A percentile compares a stretch with the other conserved stretches of the same genome.
phyloP scores from a whole-genome alignment of 768 basidiomycete genomes.

The Clathrus columnatus region DNA sequence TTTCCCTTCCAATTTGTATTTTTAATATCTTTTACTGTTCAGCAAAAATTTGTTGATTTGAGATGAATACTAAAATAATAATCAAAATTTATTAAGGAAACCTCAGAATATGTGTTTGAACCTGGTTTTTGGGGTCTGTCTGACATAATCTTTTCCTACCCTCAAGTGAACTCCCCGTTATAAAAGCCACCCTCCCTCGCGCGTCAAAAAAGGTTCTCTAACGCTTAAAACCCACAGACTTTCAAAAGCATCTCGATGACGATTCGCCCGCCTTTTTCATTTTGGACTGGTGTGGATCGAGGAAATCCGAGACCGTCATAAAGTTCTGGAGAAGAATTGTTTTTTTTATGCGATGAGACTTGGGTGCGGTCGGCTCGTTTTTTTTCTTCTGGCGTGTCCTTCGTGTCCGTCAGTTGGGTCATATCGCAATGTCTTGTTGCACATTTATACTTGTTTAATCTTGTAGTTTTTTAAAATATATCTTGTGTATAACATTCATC shows the following conservation, averaged over 20 bases:
- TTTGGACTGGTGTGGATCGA: constrained; percentile 66
- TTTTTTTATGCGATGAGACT: constrained; percentile 60
- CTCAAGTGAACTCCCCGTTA: constrained; percentile 11
- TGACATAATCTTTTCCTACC: constrained; percentile 1
- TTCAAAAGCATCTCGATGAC: constrained; percentile 87
- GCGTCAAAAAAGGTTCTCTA: constrained; percentile 16
- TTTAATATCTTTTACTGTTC: too few relatives aligned
- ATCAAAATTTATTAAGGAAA: too few relatives aligned
- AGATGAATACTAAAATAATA: too few relatives aligned
- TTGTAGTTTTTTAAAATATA: neutral
- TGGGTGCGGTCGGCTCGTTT: constrained; percentile 68
- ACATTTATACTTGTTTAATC: constrained; percentile 33
- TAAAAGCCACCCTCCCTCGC: constrained; percentile 14
- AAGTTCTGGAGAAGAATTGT: constrained; percentile 58
- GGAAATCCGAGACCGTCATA: constrained; percentile 82
- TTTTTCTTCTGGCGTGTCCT: constrained; percentile 42
- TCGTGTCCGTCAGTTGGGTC: constrained; percentile 61
- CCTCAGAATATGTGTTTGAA: too few relatives aligned
- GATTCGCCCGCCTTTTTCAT: constrained; percentile 52
- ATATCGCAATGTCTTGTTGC: constrained; percentile 88
- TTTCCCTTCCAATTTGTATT: too few relatives aligned
- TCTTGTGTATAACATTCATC: neutral
- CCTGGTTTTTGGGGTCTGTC: neutral
- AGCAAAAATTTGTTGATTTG: too few relatives aligned
- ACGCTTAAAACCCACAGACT: constrained; percentile 52